These are phyloP conservation scores for Auricularia sp. DNA, from an alignment of 768 basidiomycete genomes.

Conservation along the genomic window DNA sequence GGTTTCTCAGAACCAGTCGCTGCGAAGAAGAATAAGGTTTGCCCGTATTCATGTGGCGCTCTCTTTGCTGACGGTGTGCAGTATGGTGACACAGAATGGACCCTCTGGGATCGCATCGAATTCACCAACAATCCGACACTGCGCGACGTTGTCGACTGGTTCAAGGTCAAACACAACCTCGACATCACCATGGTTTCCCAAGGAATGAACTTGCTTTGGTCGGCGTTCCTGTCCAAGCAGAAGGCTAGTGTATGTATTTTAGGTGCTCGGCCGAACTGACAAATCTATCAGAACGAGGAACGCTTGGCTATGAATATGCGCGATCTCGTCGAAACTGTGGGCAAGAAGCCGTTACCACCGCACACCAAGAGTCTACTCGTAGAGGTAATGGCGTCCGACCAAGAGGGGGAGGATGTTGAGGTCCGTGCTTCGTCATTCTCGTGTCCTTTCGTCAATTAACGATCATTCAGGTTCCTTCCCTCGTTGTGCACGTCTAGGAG, in stretches of 20 bases:
- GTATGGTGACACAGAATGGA: slow-evolving; percentile 87
- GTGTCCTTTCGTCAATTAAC: slow-evolving; percentile 4
- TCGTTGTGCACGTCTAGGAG: slow-evolving; percentile 48
- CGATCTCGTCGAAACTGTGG: slow-evolving; percentile 83
- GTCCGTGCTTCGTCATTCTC: slow-evolving; percentile 27
- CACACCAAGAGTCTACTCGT: slow-evolving; percentile 79
- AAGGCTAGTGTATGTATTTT: slow-evolving; percentile 47
- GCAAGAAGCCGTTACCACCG: slow-evolving; percentile 84
- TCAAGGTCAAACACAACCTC: slow-evolving; percentile 74
- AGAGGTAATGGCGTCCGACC: slow-evolving; percentile 90
- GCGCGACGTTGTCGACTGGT: slow-evolving; percentile 73
- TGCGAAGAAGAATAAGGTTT: slow-evolving; percentile 68
- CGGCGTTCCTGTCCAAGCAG: slow-evolving; percentile 82
- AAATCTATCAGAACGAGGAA: slow-evolving; percentile 61
- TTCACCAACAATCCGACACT: slow-evolving; percentile 85
- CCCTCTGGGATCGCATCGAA: slow-evolving; percentile 95
- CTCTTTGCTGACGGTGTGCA: too few species aligned
- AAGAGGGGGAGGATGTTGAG: slow-evolving; percentile 91
- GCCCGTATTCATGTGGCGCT: too few species aligned
- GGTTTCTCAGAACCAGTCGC: slow-evolving; percentile 97
- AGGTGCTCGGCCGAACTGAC: background rate
- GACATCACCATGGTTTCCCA: slow-evolving; percentile 93
- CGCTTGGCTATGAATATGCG: slow-evolving; percentile 83
- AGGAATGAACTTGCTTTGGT: slow-evolving; percentile 97
- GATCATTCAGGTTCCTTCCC: slow-evolving; percentile 60